These are phyloP conservation scores for Vicia faba DNA, from an alignment of 306 rosid species.

Conservation along the genomic window DNA sequence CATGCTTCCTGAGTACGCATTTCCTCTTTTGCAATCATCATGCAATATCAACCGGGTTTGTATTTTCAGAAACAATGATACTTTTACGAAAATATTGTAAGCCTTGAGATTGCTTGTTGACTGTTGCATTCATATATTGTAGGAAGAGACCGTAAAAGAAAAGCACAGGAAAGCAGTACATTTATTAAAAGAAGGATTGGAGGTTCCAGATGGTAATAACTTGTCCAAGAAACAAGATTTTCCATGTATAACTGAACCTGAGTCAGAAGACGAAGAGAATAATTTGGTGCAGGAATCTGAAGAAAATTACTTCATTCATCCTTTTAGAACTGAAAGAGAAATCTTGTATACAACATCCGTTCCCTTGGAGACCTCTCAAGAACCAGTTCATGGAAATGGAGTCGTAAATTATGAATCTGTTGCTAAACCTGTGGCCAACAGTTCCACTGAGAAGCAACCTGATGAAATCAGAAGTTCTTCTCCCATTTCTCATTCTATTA, in stretches of 20 bases:
- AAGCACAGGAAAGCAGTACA: constrained; percentile 63
- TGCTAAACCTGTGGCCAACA: constrained; percentile 26
- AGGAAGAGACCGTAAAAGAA: constrained; percentile 71
- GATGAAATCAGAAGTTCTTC: constrained; percentile 38
- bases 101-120: constrained; percentile 24
- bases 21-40: constrained; percentile 71
- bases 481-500: constrained; percentile 26
- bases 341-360: constrained; percentile 9
- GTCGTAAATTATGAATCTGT: constrained; percentile 25
- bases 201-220: constrained; percentile 40
- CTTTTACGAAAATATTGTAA: constrained; percentile 12
- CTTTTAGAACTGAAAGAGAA: constrained; percentile 36
- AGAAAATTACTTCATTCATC: constrained; percentile 41
- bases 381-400: constrained; percentile 32
- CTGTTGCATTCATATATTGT: constrained; percentile 15
- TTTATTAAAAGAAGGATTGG: constrained; percentile 62
- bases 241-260: constrained; percentile 41
- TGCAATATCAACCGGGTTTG: constrained; percentile 70
- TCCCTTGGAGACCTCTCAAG: constrained; percentile 45
- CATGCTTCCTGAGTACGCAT: constrained; percentile 69
- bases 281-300: constrained; percentile 27
- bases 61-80: constrained; percentile 31
- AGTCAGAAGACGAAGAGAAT: constrained; percentile 40
- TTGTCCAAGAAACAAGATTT: constrained; percentile 33
- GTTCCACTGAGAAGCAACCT: constrained; percentile 29